Evolutionary conservation across 805 yeast genomes (phyloP), one percentile per base, ranked within the genome.

Genomic region (Candida peoriensis): DNA sequence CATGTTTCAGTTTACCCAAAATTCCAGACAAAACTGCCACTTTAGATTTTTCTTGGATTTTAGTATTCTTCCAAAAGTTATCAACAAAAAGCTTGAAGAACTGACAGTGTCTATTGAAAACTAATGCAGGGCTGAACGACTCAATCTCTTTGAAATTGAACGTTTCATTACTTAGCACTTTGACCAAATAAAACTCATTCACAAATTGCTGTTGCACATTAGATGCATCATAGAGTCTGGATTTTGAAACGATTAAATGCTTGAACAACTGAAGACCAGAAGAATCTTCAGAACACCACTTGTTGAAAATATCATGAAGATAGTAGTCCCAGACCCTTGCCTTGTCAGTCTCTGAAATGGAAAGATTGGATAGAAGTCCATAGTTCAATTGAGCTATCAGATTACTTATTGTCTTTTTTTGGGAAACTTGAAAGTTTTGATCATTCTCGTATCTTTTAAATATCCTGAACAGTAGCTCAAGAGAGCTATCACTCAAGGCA

Each of bases 21-120:
- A 39, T 13, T 15, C 31, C 39, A 8, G 39, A 32, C 13, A 39
- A 20, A 13, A 24, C 12, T 3, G 17, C 6, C 14, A 36, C 11
- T 16, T 25, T 39, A 6, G 11, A n/a, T 10, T 22, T 36, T 3
- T 19, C 14, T 13, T 26, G 24, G 15, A 28, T 10, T 16, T 22
- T 5, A 8, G 20, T 11, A 28, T 24, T 22, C 6, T 11, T 19
- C 42, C 42, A 38, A 10, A 38, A 20, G 14, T 15, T 20, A 12
- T 32, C 17, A 5, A 20, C 8, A 17, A 38, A 35, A 7, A 38
- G 4, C 6, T 12, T 15, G 26, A 33, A 30, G 8, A 23, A 28
- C 11, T 12, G n/a, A 4, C 23, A 16, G 19, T 23, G 31, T 3
- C 24, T 16, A 4, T 23, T 9, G 19, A 38, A 28, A 2, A 38